Conservation (phyloP, 176 grass and related monocot genomes). For the Triticum monococcum region DNA sequence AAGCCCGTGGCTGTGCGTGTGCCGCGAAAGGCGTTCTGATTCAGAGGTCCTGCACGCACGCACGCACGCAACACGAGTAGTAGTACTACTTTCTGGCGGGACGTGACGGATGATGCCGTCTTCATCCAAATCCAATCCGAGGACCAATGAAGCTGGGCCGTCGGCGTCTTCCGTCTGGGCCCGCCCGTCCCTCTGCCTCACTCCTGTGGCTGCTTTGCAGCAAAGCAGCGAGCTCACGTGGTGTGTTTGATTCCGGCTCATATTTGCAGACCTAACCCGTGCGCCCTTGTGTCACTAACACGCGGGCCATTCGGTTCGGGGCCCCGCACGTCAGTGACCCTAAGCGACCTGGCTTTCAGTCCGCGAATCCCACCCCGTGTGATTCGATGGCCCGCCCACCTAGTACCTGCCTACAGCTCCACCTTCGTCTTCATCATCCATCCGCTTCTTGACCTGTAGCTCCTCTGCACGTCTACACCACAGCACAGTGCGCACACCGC, state of each 20-base stretch:
- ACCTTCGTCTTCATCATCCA: background rate
- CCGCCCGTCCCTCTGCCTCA: background rate
- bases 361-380: too few relatives aligned
- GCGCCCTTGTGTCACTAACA: too few relatives aligned
- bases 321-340: too few relatives aligned
- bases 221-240: background rate
- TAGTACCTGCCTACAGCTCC: background rate
- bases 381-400: background rate
- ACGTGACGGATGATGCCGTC: background rate
- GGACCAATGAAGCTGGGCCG: background rate
- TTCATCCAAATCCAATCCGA: background rate
- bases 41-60: too few relatives aligned
- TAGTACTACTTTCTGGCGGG: too few relatives aligned
- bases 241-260: background rate
- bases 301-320: accelerated
- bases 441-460: background rate
- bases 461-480: background rate
- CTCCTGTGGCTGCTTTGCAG: background rate
- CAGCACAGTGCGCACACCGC: background rate
- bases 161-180: background rate
- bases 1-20: background rate
- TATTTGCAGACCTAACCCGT: background rate
- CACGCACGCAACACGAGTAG: too few relatives aligned
- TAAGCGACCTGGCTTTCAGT: too few relatives aligned
- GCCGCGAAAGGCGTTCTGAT: background rate